Evolutionary conservation across 345 rosid species (phyloP).

Genomic region (Eucalyptus albens): DNA sequence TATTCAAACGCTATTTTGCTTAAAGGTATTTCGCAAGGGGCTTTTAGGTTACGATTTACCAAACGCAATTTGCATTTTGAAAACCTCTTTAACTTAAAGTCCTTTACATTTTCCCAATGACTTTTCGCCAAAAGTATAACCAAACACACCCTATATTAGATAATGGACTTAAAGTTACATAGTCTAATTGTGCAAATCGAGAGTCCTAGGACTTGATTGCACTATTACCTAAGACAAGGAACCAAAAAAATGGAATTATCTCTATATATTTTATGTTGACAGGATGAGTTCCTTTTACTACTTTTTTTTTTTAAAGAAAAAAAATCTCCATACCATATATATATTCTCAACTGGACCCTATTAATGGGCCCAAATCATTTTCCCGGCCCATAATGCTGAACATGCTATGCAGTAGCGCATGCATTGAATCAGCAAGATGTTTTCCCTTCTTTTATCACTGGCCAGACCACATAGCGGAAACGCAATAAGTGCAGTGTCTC

Average conservation of each 20-base stretch:
- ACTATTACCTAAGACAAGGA: neutral
- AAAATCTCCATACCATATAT: too few species aligned
- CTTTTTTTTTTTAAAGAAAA: too few species aligned
- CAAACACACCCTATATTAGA: neutral
- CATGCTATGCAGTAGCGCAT: neutral
- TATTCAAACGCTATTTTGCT: too few species aligned
- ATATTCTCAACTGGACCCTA: neutral
- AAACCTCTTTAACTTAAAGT: too few species aligned
- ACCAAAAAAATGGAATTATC: neutral
- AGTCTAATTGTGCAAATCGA: neutral
- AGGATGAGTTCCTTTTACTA: neutral
- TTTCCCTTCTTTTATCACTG: too few species aligned
- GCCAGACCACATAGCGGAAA: neutral
- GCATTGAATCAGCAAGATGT: too few species aligned
- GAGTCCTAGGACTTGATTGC: neutral
- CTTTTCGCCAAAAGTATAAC: too few species aligned
- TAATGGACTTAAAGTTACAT: neutral
- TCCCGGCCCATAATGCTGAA: neutral
- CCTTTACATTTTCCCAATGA: too few species aligned
- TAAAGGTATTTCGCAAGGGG: too few species aligned
- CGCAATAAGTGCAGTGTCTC: neutral
- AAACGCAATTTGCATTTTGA: too few species aligned
- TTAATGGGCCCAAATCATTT: neutral
- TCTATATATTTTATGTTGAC: neutral
- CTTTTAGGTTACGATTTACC: too few species aligned